phyloP scores from a whole-genome alignment of 345 rosid genomes.

The Triadica sebifera region DNA sequence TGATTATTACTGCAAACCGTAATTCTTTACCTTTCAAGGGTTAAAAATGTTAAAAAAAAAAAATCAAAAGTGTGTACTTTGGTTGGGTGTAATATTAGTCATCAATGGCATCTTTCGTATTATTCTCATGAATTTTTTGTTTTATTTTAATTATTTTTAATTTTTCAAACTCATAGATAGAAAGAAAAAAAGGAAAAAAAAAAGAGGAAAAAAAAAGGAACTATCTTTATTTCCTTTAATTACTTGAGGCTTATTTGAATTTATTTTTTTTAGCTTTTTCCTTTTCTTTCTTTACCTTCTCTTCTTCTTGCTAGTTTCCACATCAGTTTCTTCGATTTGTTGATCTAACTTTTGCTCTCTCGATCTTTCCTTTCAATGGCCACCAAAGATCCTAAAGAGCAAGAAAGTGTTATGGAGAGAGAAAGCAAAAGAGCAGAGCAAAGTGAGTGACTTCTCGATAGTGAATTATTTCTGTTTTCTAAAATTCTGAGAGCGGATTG shows the following conservation, averaged over 20 bases:
- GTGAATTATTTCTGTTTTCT: slow-evolving; percentile 15
- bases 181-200: neutral
- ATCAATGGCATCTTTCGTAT: slow-evolving; percentile 11
- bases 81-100: neutral
- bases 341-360: slow-evolving; percentile 67
- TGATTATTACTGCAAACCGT: slow-evolving; percentile 30
- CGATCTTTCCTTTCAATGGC: slow-evolving; percentile 55
- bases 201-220: slow-evolving; percentile 9
- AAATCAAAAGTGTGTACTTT: neutral
- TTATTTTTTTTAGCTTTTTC: neutral
- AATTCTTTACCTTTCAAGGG: slow-evolving; percentile 16
- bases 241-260: neutral
- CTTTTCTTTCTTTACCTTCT: slow-evolving; percentile 40
- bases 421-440: slow-evolving; percentile 16
- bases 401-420: slow-evolving; percentile 23
- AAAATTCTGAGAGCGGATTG: neutral
- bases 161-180: neutral
- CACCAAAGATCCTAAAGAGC: slow-evolving; percentile 45
- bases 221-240: slow-evolving; percentile 18
- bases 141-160: neutral
- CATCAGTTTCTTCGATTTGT: slow-evolving; percentile 62
- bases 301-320: slow-evolving; percentile 33
- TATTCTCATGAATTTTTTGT: neutral
- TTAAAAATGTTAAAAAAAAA: neutral
- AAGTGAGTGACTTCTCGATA: slow-evolving; percentile 20